Conservation (phyloP, 345 rosid species). For the Heritiera littoralis region DNA sequence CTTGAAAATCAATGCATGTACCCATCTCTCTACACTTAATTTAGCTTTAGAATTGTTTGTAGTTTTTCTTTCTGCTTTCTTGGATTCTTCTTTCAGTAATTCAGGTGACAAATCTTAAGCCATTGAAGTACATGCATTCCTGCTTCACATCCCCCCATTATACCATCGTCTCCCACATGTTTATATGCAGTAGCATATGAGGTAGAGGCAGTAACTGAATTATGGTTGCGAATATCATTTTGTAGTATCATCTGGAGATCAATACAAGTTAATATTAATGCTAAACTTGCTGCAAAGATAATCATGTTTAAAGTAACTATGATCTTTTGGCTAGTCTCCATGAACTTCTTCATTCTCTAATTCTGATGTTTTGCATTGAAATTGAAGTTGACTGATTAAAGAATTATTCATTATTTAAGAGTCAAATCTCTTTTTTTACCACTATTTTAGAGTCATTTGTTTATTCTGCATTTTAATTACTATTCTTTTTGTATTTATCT, state of each 20-base stretch:
- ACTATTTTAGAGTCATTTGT: neutral
- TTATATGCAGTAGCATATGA: neutral
- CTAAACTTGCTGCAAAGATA: neutral
- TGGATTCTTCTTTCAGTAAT: neutral
- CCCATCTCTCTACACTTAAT: neutral
- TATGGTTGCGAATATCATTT: neutral
- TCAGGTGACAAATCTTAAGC: neutral
- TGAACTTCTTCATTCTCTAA: neutral
- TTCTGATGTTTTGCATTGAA: slow-evolving; percentile 6
- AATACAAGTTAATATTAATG: neutral
- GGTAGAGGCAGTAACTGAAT: neutral
- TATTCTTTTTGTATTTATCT: neutral
- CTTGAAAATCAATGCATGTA: neutral
- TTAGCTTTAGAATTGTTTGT: neutral
- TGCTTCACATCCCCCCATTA: slow-evolving; percentile 3
- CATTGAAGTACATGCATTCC: neutral
- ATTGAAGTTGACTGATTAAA: slow-evolving; percentile 2
- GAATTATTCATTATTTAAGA: neutral
- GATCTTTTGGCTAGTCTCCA: neutral
- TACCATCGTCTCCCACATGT: neutral
- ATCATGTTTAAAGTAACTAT: neutral
- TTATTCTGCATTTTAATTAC: neutral
- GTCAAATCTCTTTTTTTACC: too few species aligned
- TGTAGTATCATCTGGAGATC: neutral
- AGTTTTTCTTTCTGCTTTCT: neutral